Evolutionary conservation across 2,329 filamentous ascomycete species (phyloP), one percentile per base, ranked within the genome.

Genomic region (Leptographium lundbergii): DNA sequence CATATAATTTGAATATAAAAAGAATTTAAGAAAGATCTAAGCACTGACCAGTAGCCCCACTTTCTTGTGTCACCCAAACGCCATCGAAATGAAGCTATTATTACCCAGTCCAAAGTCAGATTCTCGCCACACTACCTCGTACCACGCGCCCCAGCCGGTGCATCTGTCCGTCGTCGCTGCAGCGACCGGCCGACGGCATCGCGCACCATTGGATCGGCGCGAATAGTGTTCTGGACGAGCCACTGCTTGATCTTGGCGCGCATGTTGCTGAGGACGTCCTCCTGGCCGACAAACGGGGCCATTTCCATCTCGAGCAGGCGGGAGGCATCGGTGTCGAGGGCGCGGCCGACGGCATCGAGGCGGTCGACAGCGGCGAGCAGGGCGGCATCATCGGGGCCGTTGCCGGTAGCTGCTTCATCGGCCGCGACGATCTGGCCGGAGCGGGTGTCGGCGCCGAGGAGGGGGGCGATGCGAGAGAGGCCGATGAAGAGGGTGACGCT

Each of bases 141-240:
- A 6, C 80, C 80, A 63, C 69, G 77, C 4, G 85, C 84, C 2
- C 85, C 84, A 19, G 77, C 76, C 1, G 85, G 85, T 17, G 79
- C 85, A 66, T 85, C 82, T 17, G 76, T 70, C 64, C 86, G 78
- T 65, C 83, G 74, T 67, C 78, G 83, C 69, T 81, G 79, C 60
- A 91, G 73, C 32, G 85, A 84, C 60, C 78, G 80, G 27, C 84
- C 84, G 65, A 96, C 77, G 0, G 91, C 91, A 70, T 89, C 86
- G 65, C 85, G 81, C 10, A 97, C 92, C 73, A 92, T 89, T 0
- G 85, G 86, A 71, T 92, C 88, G 54, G 81, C 83, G 64, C 84
- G 80, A 61, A 95, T 87, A 17, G 86, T 91, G 68, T 95, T 95
- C 70, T 95, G 85, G 56, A 96, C 84, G 65, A 97, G 75, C 80